phyloP scores from a whole-genome alignment of 495 filamentous ascomycete genomes.

The Corynascus novoguineensis region DNA sequence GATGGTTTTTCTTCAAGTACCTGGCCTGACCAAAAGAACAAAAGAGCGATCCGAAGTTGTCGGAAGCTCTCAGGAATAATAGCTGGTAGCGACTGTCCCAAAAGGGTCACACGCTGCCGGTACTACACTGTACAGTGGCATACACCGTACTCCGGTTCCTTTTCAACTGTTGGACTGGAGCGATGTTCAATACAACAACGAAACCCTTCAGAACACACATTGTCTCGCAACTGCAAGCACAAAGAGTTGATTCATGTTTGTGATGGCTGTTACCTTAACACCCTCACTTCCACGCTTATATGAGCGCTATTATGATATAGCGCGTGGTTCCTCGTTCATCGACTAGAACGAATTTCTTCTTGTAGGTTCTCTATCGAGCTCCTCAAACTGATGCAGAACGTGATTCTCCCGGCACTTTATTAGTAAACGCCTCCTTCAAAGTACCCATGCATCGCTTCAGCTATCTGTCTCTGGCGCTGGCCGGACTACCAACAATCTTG shows the following conservation, averaged over 20 bases:
- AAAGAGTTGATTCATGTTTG: conserved; percentile 11
- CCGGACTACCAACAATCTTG: conserved; percentile 14
- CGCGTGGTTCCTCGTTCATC: background rate
- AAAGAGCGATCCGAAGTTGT: background rate
- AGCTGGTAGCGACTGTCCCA: background rate
- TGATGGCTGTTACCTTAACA: conserved; percentile 24
- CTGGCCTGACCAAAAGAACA: background rate
- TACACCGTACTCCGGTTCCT: background rate
- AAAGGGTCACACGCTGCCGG: background rate
- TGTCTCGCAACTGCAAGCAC: background rate
- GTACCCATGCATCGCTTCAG: conserved; percentile 17
- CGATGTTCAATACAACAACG: background rate
- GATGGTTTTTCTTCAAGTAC: background rate
- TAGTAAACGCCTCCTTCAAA: conserved; percentile 6
- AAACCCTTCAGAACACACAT: conserved; percentile 7
- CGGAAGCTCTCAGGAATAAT: background rate
- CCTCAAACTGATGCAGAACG: background rate
- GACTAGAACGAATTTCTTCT: background rate
- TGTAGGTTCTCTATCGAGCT: background rate
- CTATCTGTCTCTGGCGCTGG: conserved; percentile 18
- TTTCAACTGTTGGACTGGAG: background rate
- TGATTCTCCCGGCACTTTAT: background rate
- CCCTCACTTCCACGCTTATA: conserved; percentile 18
- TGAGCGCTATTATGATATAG: conserved; percentile 22
- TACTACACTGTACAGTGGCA: conserved; percentile 3